Percentiles rank a stretch among this genome's conserved stretches.
These are phyloP conservation scores for Leptomonas pyrrhocoris DNA, from an alignment of 208 protist species.

Conservation along the genomic window DNA sequence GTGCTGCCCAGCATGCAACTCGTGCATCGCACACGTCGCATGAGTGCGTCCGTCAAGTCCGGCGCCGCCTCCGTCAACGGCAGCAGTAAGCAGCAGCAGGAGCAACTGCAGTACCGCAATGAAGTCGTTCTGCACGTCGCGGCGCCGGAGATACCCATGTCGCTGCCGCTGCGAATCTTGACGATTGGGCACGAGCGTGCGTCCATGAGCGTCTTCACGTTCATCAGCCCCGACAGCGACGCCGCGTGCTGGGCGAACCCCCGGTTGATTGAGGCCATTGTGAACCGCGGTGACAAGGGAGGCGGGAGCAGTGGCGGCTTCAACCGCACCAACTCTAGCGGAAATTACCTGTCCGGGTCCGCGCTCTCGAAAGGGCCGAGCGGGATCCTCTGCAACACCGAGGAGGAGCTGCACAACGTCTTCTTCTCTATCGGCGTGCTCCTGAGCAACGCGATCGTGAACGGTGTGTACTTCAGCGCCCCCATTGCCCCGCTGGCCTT, in stretches of 20 bases:
- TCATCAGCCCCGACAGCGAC: conserved; percentile 23
- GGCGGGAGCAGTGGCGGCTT: background rate
- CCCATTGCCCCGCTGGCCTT: conserved; percentile 60
- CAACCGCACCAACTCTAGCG: background rate
- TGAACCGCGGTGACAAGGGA: conserved; percentile 3
- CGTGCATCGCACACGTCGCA: background rate
- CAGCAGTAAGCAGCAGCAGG: background rate
- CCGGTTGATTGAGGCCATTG: conserved; percentile 33
- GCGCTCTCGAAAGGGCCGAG: background rate
- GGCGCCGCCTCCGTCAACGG: background rate
- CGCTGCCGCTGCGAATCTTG: conserved; percentile 29
- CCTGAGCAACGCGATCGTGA: conserved; percentile 57
- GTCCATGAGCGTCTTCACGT: conserved; percentile 49
- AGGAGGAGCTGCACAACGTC: conserved; percentile 39
- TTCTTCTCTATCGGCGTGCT: conserved; percentile 57
- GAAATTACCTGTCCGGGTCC: background rate
- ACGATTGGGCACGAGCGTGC: conserved; percentile 60
- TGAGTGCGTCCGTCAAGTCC: background rate
- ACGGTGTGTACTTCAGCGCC: conserved; percentile 52
- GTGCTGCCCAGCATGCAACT: conserved; percentile 20
- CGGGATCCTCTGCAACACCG: conserved; percentile 36
- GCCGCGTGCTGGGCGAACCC: conserved; percentile 54
- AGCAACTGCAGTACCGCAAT: conserved; percentile 14
- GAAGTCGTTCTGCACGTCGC: conserved; percentile 44
- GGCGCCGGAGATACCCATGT: conserved; percentile 20